Base-by-base conservation (phyloP, 108 stramenopile species). In the Cyclotella cryptica region DNA sequence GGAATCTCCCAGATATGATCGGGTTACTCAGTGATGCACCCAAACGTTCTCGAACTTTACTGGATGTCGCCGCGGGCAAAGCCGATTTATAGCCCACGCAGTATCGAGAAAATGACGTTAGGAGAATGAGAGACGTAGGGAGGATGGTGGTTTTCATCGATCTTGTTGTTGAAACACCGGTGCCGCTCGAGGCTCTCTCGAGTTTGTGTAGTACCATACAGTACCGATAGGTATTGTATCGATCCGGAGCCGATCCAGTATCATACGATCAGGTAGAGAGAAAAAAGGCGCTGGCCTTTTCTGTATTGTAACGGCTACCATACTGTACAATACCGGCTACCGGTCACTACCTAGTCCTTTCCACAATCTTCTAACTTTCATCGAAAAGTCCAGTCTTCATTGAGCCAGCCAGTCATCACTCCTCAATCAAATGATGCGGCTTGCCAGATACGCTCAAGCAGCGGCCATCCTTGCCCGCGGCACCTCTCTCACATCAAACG, bases 391-490 rank as follows among this genome's bases (percentile, higher is more conserved):
- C n/a, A 3, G 47, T n/a, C 47, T 3, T n/a, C 9, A 49, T 49
- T n/a, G 18, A 3, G 3, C 47, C n/a, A 49, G 4, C 60, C 29
- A 10, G 35, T 39, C n/a, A 0, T 17, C 29, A 13, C 58, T 30
- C 29, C 58, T n/a, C 7, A 6, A 18, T 19, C 19, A 14, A 53
- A 59, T 61, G 60, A 61, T 61, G 60, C 60, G 60, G 30, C 29
- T 61, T 3, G 35, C 60, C 30, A 35, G 35, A 61, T 61, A 61
- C 35, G 60, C 60, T 12, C 60, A 61, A 61, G 79, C 79, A 19
- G 79, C 72, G 65, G 79, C 79, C 60, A 41, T 80, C 30, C 51
- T 80, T 18, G 47, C 79, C 24, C 64, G 55, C 28, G 51, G 47
- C 15, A 35, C 11, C 10, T 41, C 65, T 12, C 43, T 62, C 35